Evolutionary conservation across 805 yeast species (phyloP), one percentile per base, ranked within the genome.

Genomic region (Debaryomyces prosopidis): DNA sequence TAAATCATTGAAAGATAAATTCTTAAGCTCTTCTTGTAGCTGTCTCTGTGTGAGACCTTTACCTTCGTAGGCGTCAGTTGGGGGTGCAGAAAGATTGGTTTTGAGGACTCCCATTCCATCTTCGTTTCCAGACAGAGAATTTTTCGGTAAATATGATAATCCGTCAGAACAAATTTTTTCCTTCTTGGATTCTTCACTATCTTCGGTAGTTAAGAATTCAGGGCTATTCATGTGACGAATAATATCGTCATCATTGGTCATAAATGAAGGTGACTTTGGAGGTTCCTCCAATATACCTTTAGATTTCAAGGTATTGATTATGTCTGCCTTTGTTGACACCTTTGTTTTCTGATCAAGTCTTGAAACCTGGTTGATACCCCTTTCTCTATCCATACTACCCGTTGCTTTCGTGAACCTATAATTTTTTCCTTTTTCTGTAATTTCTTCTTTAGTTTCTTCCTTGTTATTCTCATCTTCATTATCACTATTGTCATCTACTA

Each of bases 1-100:
- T n/a, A 92, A 65, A 49, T 88, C 94, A 60, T 89, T 87, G 66
- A 91, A 91, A 1, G 87, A 77, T 32, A 73, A 55, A 17, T 53
- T 57, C 20, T 58, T 61, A 33, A 73, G 55, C 48, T 72, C 77
- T 36, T 63, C 62, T 49, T 66, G 68, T 40, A 73, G 53, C 44
- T 71, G 68, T 46, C 62, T 68, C 33, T 55, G 60, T 1, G 71
- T 69, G 7, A 69, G 51, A 12, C 48, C 45, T 46, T 23, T 17
- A n/a, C 19, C 34, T 18, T 39, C 44, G 5, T 19, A 14, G 8
- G 31, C 34, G 15, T 16, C 23, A 30, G 8, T 16, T 15, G 27
- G 37, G 17, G 10, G 39, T 2, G 2, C n/a, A 14, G 5, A 17
- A 6, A 20, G 26, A 11, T 14, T 19, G 11, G 33, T 30, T n/a